These are phyloP conservation scores for Trichodelitschia bisporula DNA, from an alignment of 495 filamentous ascomycete genomes.

Conservation along the genomic window DNA sequence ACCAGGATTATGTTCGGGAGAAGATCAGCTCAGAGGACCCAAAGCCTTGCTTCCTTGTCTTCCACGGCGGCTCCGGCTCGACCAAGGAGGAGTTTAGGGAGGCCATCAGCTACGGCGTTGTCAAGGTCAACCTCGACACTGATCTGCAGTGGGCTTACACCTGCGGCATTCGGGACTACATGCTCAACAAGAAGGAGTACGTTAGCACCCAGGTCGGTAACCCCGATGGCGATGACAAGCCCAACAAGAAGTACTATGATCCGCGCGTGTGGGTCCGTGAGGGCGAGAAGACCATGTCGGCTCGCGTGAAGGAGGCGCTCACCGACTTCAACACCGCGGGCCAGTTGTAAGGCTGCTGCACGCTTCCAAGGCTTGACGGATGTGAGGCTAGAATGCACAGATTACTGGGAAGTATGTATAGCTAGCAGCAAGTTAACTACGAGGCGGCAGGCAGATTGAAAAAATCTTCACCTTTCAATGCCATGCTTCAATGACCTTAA, in stretches of 20 bases:
- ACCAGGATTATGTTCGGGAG: conserved; percentile 75
- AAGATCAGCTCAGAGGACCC: conserved; percentile 36
- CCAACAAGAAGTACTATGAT: conserved; percentile 98
- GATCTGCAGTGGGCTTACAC: conserved; percentile 76
- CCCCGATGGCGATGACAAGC: conserved; percentile 86
- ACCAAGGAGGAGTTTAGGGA: conserved; percentile 67
- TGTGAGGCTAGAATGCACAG: no score
- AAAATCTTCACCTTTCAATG: no score
- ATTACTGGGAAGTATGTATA: no score
- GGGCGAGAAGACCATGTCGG: conserved; percentile 90
- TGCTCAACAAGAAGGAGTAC: conserved; percentile 89
- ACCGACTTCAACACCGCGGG: conserved; percentile 78
- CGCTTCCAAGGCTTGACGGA: no score
- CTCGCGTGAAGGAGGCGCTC: conserved; percentile 55
- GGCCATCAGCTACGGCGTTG: conserved; percentile 78
- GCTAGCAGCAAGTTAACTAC: no score
- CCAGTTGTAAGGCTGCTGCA: conserved; percentile 60
- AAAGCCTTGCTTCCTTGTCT: conserved; percentile 96
- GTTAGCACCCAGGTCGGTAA: conserved; percentile 67
- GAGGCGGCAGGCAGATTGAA: no score
- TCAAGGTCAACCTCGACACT: conserved; percentile 96
- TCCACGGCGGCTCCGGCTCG: conserved; percentile 90
- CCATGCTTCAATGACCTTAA: no score
- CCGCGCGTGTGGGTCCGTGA: conserved; percentile 66
- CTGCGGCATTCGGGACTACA: conserved; percentile 74